Evolutionary conservation across 148 eudicot genomes (phyloP), one percentile per base, ranked within the genome.

Genomic region (Fagopyrum tataricum): DNA sequence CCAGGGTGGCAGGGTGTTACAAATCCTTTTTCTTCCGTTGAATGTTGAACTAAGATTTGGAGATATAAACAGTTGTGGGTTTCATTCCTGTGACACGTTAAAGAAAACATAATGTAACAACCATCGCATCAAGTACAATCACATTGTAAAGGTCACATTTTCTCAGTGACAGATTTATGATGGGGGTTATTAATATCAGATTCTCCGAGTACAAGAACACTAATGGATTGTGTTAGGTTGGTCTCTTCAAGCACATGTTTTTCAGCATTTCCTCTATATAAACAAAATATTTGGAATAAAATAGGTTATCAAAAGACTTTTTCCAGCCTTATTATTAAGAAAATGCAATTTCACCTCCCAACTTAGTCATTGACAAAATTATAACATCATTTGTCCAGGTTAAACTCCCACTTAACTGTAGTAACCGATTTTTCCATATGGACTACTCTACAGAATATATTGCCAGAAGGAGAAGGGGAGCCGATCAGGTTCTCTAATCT

Each of bases 81-180:
- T 87, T 95, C 97, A 85, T 95, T 95, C 90, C 99, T 95, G 93
- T 78, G 84, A 42, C 70, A 73, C 52, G 68, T 20, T 46, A 69
- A 58, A 40, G 12, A 72, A 7, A 76, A 64, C 11, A 18, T 13
- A 26, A 49, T n/a, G 5, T 15, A 40, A 18, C 47, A 15, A n/a
- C n/a, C n/a, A n/a, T 73, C 73, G 10, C 23, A 44, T 17, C 74
- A 64, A 39, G 31, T 46, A 23, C 58, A 26, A 15, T 59, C 67
- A 59, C 61, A 55, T 20, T 26, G 18, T 55, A 55, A 20, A 26
- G n/a, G 67, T 21, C 67, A 26, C 4, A 26, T 70, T 70, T 24
- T 21, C 49, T 70, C 73, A 18, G 10, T 70, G 11, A 21, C 48
- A 43, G 44, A 47, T 18, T 46, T 6, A 52, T 31, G 8, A 40